A percentile compares a stretch with the other conserved stretches of the same genome.
Conservation (phyloP, 805 yeast species). For the Wickerhamiella cacticola region DNA sequence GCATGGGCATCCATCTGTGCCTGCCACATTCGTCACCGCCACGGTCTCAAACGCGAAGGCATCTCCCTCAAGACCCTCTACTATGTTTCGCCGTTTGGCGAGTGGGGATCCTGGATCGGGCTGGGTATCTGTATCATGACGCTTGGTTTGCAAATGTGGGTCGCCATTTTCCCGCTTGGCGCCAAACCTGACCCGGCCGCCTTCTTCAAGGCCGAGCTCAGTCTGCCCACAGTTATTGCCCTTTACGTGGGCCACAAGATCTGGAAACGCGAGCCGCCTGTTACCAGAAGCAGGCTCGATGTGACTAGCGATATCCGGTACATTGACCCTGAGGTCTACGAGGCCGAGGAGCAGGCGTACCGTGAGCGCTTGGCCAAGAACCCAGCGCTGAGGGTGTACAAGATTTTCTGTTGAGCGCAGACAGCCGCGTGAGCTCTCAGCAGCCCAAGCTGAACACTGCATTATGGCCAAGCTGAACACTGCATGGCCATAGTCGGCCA, state of each 20-base stretch:
- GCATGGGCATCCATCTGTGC: constrained; percentile 67
- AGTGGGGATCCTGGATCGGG: constrained; percentile 57
- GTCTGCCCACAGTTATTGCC: constrained; percentile 29
- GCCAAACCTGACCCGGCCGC: constrained; percentile 26
- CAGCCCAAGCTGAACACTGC: too few relatives aligned
- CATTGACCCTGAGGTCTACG: constrained; percentile 5
- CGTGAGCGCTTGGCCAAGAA: constrained; percentile 4
- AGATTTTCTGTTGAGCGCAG: constrained; percentile 10
- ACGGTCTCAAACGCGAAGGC: constrained; percentile 51
- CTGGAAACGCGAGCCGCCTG: not conserved
- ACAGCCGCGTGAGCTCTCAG: too few relatives aligned
- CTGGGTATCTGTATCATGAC: constrained; percentile 45
- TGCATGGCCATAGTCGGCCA: too few relatives aligned
- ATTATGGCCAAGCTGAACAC: too few relatives aligned
- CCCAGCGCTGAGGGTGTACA: constrained; percentile 6
- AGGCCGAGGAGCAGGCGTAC: constrained; percentile 9
- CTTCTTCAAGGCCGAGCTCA: constrained; percentile 45
- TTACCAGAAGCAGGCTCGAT: constrained; percentile 1
- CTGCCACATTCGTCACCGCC: constrained; percentile 55
- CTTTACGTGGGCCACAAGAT: constrained; percentile 20
- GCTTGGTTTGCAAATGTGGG: constrained; percentile 69
- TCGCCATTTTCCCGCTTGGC: constrained; percentile 61
- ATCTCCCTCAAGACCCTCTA: constrained; percentile 57
- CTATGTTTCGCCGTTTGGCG: constrained; percentile 56
- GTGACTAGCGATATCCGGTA: constrained; percentile 6